These are phyloP conservation scores for Stylosanthes scabra DNA, from an alignment of 331 rosid genomes.

Conservation along the genomic window DNA sequence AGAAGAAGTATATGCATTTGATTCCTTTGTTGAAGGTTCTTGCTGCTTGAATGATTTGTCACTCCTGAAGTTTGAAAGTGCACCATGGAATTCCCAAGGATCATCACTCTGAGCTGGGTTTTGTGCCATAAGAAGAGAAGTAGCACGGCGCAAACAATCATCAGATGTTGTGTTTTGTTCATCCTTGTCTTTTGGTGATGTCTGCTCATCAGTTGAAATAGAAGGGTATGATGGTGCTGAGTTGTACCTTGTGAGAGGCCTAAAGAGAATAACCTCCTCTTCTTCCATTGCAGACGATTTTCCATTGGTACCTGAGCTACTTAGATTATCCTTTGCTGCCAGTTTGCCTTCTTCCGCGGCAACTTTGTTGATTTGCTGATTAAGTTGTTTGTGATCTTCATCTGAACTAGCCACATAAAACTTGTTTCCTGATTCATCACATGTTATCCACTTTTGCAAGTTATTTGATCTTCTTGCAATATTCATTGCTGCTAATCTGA, in stretches of 20 bases:
- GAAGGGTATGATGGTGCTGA: constrained; percentile 72
- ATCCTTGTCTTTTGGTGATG: constrained; percentile 52
- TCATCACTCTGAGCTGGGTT: constrained; percentile 52
- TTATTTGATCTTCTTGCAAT: constrained; percentile 60
- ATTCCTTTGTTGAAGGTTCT: constrained; percentile 55
- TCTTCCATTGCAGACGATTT: constrained; percentile 61
- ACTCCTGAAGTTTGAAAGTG: constrained; percentile 46
- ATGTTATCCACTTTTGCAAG: constrained; percentile 59
- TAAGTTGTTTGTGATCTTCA: constrained; percentile 48
- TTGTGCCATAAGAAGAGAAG: constrained; percentile 87
- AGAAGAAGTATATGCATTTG: constrained; percentile 41
- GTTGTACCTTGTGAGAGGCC: constrained; percentile 82
- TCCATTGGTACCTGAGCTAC: constrained; percentile 40
- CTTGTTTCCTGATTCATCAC: constrained; percentile 47
- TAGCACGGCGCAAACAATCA: constrained; percentile 88
- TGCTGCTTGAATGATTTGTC: constrained; percentile 49
- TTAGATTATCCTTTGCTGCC: too few species aligned
- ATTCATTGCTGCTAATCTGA: constrained; percentile 65
- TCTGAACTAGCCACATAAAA: constrained; percentile 43
- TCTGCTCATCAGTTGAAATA: constrained; percentile 33
- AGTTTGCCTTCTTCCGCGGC: too few species aligned
- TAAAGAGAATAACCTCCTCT: constrained; percentile 94
- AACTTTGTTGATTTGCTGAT: too few species aligned
- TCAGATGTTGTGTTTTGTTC: constrained; percentile 55
- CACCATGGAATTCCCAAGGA: constrained; percentile 55